phyloP scores from a whole-genome alignment of 78 protist species.

The Dictyostelium citrinum region DNA sequence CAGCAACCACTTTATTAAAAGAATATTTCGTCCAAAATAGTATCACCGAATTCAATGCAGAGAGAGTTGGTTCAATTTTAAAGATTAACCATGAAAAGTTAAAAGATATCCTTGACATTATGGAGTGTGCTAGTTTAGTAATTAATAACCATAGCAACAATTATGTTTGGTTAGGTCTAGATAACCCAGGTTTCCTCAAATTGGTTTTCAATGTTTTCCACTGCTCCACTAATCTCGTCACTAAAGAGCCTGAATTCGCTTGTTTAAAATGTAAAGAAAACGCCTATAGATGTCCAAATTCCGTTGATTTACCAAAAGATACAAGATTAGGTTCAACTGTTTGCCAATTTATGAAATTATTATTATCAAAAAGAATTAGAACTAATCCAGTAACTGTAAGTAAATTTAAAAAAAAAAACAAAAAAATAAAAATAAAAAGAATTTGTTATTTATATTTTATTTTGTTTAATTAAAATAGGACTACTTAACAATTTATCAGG shows the following conservation, averaged over 20 bases:
- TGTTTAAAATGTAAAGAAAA: background rate
- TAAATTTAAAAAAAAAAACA: too few relatives aligned
- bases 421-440: too few relatives aligned
- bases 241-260: background rate
- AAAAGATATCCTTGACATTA: background rate
- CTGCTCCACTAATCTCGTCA: background rate
- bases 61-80: background rate
- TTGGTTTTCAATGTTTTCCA: background rate
- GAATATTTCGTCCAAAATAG: background rate
- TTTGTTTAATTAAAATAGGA: background rate
- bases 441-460: too few relatives aligned
- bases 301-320: background rate
- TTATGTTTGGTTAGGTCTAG: background rate
- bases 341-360: background rate
- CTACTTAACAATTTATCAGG: background rate
- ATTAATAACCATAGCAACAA: background rate
- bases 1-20: background rate
- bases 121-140: background rate
- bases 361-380: constrained; percentile 9
- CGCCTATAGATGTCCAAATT: background rate
- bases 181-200: background rate
- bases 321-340: background rate
- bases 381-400: background rate
- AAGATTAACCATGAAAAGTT: background rate
- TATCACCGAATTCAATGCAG: background rate